Evolutionary conservation across 225 moss, liverwort and hornwort genomes (phyloP).

Genomic region (Bryoerythrophyllum caledonicum): DNA sequence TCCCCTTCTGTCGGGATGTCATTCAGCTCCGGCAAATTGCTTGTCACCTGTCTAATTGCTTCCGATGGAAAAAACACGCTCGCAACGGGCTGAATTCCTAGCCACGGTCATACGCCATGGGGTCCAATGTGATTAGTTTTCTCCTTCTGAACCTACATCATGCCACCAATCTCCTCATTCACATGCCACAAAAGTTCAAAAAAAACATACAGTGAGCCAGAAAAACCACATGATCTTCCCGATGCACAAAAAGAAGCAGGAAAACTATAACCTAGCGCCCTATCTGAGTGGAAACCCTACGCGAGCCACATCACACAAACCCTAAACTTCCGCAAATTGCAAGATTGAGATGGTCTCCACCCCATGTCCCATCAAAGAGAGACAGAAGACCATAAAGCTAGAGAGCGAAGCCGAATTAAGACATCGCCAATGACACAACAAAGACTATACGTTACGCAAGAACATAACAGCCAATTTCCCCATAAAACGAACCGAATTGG

Average conservation of each 20-base stretch:
- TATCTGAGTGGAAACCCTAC: conserved; percentile 21
- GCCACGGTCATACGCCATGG: conserved; percentile 21
- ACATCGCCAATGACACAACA: conserved; percentile 11
- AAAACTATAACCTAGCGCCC: conserved; percentile 20
- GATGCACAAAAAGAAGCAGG: not conserved
- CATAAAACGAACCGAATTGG: conserved; percentile 6
- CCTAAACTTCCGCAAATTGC: conserved; percentile 5
- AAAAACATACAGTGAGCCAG: conserved; percentile 13
- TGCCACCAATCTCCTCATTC: conserved; percentile 2
- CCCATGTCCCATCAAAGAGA: not conserved
- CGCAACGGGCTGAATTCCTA: conserved; percentile 15
- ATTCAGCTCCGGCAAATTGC: conserved; percentile 32
- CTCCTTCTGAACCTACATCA: conserved; percentile 24
- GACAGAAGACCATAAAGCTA: too few relatives aligned
- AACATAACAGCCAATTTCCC: too few relatives aligned
- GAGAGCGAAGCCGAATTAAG: not conserved
- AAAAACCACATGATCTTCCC: too few relatives aligned
- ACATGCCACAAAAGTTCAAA: not conserved
- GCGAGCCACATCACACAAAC: conserved; percentile 27
- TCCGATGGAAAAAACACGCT: conserved; percentile 17
- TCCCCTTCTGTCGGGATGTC: conserved; percentile 53
- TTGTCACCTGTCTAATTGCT: conserved; percentile 8
- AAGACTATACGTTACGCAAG: too few relatives aligned
- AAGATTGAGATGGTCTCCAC: not conserved
- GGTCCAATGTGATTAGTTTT: conserved; percentile 23